Percentiles rank a stretch among this genome's conserved stretches.
Conservation (phyloP, 1,139 yeast species). For the Cylindricascospora bacillispora region DNA sequence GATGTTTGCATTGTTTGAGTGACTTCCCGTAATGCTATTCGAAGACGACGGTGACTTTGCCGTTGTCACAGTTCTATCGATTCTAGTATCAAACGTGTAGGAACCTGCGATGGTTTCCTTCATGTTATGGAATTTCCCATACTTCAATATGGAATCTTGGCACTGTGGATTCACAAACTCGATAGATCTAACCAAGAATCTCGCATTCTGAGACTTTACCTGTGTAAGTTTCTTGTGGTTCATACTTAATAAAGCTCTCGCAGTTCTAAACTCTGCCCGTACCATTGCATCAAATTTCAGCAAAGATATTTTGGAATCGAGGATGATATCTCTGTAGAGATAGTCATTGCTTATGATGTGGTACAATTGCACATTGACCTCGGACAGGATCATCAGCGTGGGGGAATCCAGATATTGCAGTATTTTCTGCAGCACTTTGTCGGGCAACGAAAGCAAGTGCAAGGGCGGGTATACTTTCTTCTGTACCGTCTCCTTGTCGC, state of each 20-base stretch:
- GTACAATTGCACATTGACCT: conserved; percentile 16
- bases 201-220: conserved; percentile 11
- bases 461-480: background rate
- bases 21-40: background rate
- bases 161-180: conserved; percentile 23
- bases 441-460: conserved; percentile 8
- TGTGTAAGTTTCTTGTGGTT: conserved; percentile 3
- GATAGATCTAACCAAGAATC: conserved; percentile 18
- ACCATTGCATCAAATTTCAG: conserved; percentile 21
- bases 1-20: background rate
- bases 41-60: conserved; percentile 1
- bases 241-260: conserved; percentile 7
- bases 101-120: conserved; percentile 18
- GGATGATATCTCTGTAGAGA: conserved; percentile 15
- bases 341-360: conserved; percentile 15
- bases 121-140: conserved; percentile 17
- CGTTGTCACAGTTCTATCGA: conserved; percentile 2
- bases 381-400: conserved; percentile 14
- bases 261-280: conserved; percentile 19
- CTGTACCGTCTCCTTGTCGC: background rate
- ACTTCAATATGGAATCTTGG: conserved; percentile 24
- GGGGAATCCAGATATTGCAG: conserved; percentile 13
- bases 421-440: conserved; percentile 12
- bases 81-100: conserved; percentile 8
- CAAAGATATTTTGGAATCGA: conserved; percentile 16